phyloP scores from a whole-genome alignment of 495 filamentous ascomycete species.

The Penicillium bovifimosum region DNA sequence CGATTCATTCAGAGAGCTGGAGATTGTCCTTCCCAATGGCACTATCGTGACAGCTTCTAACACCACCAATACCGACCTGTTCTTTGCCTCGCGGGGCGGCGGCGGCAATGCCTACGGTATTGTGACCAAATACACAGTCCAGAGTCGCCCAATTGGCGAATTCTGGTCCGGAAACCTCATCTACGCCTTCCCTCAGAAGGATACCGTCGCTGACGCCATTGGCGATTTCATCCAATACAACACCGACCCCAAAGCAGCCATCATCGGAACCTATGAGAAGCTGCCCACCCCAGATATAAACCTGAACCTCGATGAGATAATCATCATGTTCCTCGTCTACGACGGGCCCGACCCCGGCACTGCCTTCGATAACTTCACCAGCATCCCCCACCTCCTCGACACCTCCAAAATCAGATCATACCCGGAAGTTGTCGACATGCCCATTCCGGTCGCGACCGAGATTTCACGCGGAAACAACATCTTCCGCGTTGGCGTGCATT shows the following conservation, averaged over 20 bases:
- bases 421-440: slow-evolving; percentile 29
- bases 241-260: slow-evolving; percentile 29
- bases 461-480: slow-evolving; percentile 28
- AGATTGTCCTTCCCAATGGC: slow-evolving; percentile 50
- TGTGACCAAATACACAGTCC: slow-evolving; percentile 33
- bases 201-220: slow-evolving; percentile 22
- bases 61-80: slow-evolving; percentile 49
- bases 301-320: slow-evolving; percentile 26
- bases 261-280: slow-evolving; percentile 31
- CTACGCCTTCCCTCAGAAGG: slow-evolving; percentile 22
- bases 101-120: slow-evolving; percentile 48
- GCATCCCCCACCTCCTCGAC: slow-evolving; percentile 22
- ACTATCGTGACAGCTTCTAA: slow-evolving; percentile 42
- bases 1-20: slow-evolving; percentile 28
- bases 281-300: slow-evolving; percentile 19
- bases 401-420: slow-evolving; percentile 25
- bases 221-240: slow-evolving; percentile 30
- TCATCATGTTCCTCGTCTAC: slow-evolving; percentile 36
- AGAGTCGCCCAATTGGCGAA: slow-evolving; percentile 22
- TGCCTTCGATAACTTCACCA: slow-evolving; percentile 28
- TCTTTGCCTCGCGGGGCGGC: slow-evolving; percentile 50
- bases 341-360: slow-evolving; percentile 28
- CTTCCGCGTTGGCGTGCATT: slow-evolving; percentile 33
- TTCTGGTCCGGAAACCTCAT: slow-evolving; percentile 31
- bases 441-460: slow-evolving; percentile 23